phyloP scores from a whole-genome alignment of 169 alveolate species.

The Eimeria sp. region DNA sequence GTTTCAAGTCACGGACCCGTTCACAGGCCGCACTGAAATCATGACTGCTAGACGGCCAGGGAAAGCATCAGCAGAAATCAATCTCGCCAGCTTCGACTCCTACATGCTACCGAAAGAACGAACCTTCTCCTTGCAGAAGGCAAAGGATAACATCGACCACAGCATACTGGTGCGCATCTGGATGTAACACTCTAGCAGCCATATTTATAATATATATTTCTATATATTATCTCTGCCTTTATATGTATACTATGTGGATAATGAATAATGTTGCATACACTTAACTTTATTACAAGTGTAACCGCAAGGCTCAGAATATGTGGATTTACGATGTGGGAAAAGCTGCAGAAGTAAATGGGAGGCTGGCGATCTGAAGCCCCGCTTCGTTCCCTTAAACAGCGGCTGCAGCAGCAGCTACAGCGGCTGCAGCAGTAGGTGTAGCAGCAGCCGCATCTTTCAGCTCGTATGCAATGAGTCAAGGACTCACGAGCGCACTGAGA shows the following conservation, averaged over 20 bases:
- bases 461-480: background rate
- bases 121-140: conserved; percentile 36
- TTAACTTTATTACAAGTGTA: background rate
- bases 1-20: conserved; percentile 70
- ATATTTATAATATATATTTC: background rate
- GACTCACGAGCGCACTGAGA: background rate
- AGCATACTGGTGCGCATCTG: conserved; percentile 19
- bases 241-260: background rate
- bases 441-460: background rate
- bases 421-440: background rate
- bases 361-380: background rate
- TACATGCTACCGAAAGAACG: conserved; percentile 64
- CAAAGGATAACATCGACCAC: conserved; percentile 69
- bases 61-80: conserved; percentile 71
- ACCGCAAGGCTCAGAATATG: background rate
- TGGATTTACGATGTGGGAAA: background rate
- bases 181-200: background rate
- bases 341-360: background rate
- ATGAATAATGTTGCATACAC: background rate
- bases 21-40: conserved; percentile 81
- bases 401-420: too few relatives aligned
- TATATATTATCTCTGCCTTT: background rate
- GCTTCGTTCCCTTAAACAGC: background rate
- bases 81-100: conserved; percentile 75
- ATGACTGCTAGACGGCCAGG: conserved; percentile 85